Percentiles rank a stretch among this genome's conserved stretches.
These are phyloP conservation scores for Thelonectria blattea DNA, from an alignment of 2,329 filamentous ascomycete species.

Conservation along the genomic window DNA sequence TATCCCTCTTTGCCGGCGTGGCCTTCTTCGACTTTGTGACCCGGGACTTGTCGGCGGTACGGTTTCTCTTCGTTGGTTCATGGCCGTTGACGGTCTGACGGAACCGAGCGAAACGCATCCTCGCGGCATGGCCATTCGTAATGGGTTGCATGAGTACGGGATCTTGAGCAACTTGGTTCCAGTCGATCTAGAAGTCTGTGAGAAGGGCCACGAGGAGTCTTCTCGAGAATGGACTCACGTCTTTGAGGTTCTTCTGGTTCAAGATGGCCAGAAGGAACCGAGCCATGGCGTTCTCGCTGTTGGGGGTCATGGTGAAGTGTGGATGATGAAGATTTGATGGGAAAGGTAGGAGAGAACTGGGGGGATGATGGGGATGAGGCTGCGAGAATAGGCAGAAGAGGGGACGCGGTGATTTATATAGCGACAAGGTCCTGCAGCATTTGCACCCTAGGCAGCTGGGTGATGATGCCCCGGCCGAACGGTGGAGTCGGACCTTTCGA, in stretches of 20 bases:
- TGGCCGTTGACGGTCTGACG: conserved; percentile 53
- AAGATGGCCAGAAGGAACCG: conserved; percentile 66
- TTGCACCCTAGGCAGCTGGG: conserved; percentile 29
- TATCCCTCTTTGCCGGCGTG: conserved; percentile 42
- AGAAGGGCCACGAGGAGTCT: conserved; percentile 6
- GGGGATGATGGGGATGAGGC: conserved; percentile 14
- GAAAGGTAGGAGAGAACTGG: conserved; percentile 6
- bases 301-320: conserved; percentile 55
- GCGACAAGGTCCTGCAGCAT: conserved; percentile 16
- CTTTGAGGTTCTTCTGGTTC: conserved; percentile 65
- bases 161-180: conserved; percentile 62
- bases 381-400: conserved; percentile 28
- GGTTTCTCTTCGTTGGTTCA: conserved; percentile 55
- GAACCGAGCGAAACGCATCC: conserved; percentile 65
- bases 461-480: conserved; percentile 25
- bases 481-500: conserved; percentile 13
- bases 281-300: conserved; percentile 62
- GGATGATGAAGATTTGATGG: neutral
- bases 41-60: conserved; percentile 49
- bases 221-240: conserved; percentile 52
- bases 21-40: conserved; percentile 55
- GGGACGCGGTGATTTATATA: conserved; percentile 26
- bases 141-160: conserved; percentile 60
- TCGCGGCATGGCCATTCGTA: conserved; percentile 65
- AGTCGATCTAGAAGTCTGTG: conserved; percentile 57